Conservation (phyloP, 208 protist species). For the Trypanosoma avium region DNA sequence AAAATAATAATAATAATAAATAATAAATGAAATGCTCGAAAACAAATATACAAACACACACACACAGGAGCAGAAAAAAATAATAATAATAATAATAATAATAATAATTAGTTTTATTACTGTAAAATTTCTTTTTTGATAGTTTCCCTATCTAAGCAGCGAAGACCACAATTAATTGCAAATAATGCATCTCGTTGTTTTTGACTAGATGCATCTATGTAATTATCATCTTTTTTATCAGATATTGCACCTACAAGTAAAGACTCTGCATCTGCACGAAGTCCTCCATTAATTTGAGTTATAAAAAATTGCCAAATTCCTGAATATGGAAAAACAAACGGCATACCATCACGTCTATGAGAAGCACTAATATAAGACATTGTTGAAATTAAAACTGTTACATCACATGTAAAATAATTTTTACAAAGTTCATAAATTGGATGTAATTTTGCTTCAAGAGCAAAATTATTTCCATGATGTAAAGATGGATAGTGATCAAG, state of each 20-base stretch:
- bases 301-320: slow-evolving; percentile 67
- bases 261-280: slow-evolving; percentile 51
- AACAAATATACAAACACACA: too few relatives aligned
- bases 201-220: neutral
- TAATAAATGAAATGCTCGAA: neutral
- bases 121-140: slow-evolving; percentile 20
- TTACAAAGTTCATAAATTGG: slow-evolving; percentile 48
- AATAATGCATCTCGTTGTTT: slow-evolving; percentile 11
- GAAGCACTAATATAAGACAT: slow-evolving; percentile 68
- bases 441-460: slow-evolving; percentile 37
- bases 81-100: neutral
- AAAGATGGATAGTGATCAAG: slow-evolving; percentile 79
- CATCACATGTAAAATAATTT: slow-evolving; percentile 27
- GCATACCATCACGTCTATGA: slow-evolving; percentile 28
- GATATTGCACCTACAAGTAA: slow-evolving; percentile 59
- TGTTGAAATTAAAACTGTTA: slow-evolving; percentile 73
- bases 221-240: neutral
- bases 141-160: slow-evolving; percentile 14
- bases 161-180: slow-evolving; percentile 27
- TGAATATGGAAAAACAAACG: slow-evolving; percentile 55
- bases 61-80: too few relatives aligned
- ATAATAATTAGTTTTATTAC: slow-evolving; percentile 10
- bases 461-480: slow-evolving; percentile 64
- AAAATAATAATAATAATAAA: neutral
- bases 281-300: slow-evolving; percentile 57